Base-by-base conservation (phyloP, 495 filamentous ascomycete genomes). In the Apodospora peruviana region DNA sequence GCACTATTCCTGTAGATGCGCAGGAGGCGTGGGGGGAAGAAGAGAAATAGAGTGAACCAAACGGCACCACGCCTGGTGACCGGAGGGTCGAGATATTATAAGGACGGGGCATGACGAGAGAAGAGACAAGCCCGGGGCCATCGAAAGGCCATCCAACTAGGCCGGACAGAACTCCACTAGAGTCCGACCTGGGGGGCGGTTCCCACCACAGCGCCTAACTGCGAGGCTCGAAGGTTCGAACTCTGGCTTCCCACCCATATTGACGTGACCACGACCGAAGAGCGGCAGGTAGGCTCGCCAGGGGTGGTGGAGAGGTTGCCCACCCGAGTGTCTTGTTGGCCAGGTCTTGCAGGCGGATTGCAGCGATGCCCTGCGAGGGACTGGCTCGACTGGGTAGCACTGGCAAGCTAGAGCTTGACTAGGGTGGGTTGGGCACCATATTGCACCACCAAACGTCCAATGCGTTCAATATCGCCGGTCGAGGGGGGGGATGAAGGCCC, bases 21-120 rank as follows among this genome's bases (percentile, higher is more conserved):
- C 50, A 66, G 52, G 51, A 59, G 46, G 58, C 53, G 50, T 61
- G 58, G 57, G 61, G 57, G 61, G 59, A 66, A 60, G 52, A 55
- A 59, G 59, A 60, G 32, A 51, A 40, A 58, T 58, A 62, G 56
- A 44, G 43, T 40, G 45, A 49, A 55, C 27, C 39, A 47, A 46
- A 47, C 48, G 29, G 47, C 36, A 46, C 51, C 42, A 38, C 18
- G 40, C 45, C 53, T 62, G 56, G 51, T 54, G 63, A 46, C 56
- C 47, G 43, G 55, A 35, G 27, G 23, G 37, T 41, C 42, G 37
- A 42, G 48, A 58, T 66, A 62, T 62, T 62, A 60, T 59, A 62
- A 53, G 41, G 51, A 54, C 55, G 37, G 41, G 55, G 46, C 10
- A 49, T 17, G 34, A 24, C 19, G 20, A 56, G 9, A 44, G 45